Percentiles rank a stretch among this genome's conserved stretches.
phyloP scores from a whole-genome alignment of 768 basidiomycete species.

The Pholiota microspora region DNA sequence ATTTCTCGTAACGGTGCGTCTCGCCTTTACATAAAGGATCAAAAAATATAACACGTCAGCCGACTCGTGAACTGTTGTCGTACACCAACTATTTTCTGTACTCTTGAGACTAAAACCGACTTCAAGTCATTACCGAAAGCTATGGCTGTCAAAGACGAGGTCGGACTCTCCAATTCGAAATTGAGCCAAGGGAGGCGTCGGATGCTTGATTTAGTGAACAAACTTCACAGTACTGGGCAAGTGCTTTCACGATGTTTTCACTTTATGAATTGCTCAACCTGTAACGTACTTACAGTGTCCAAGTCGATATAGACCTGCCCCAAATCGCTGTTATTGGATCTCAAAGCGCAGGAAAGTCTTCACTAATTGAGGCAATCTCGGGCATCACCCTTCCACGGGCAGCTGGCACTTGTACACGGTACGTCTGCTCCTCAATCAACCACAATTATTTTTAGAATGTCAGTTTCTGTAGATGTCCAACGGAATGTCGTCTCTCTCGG shows the following conservation, averaged over 20 bases:
- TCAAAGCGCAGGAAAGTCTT: conserved; percentile 76
- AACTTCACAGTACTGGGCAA: conserved; percentile 61
- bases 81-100: too few species aligned
- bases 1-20: too few species aligned
- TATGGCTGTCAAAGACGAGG: conserved; percentile 20
- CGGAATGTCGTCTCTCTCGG: conserved; percentile 51
- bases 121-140: too few species aligned
- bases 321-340: conserved; percentile 72
- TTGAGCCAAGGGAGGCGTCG: conserved; percentile 38
- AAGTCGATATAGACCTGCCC: conserved; percentile 70
- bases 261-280: neutral
- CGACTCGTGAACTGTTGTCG: too few species aligned
- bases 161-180: conserved; percentile 53
- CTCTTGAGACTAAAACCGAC: too few species aligned
- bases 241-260: conserved; percentile 14
- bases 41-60: too few species aligned
- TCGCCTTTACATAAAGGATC: too few species aligned
- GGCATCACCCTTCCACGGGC: conserved; percentile 70
- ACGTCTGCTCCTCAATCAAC: neutral
- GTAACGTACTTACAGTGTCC: conserved; percentile 40
- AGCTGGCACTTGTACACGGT: conserved; percentile 76
- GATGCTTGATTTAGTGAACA: conserved; percentile 57
- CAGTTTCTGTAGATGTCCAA: conserved; percentile 45
- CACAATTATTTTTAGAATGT: neutral
- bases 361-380: conserved; percentile 75